Evolutionary conservation across 164 flowering plant species (phyloP).

Genomic region (Vitis amurensis): DNA sequence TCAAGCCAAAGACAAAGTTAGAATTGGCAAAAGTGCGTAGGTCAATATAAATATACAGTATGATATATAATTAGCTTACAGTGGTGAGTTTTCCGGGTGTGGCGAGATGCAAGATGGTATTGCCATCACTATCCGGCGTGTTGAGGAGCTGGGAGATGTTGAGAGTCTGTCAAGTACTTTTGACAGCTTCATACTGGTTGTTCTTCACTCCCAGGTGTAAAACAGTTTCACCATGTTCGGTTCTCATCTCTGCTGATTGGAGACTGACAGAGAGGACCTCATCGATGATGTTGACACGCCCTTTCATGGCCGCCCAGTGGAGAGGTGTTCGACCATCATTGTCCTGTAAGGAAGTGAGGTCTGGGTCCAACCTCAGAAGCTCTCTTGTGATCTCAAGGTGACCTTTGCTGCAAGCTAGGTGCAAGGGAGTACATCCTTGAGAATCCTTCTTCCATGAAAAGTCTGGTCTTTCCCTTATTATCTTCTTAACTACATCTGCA

Average conservation of each 20-base stretch:
- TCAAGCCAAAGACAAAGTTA: constrained; percentile 2
- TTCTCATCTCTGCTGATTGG: constrained; percentile 31
- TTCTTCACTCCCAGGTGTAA: constrained; percentile 45
- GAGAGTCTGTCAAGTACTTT: constrained; percentile 39
- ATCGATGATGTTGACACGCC: constrained; percentile 42
- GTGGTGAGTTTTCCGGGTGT: constrained; percentile 43
- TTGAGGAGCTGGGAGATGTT: constrained; percentile 35
- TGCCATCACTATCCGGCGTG: constrained; percentile 46
- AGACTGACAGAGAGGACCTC: constrained; percentile 23
- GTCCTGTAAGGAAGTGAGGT: constrained; percentile 41
- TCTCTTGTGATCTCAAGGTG: constrained; percentile 51
- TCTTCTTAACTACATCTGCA: too few relatives aligned
- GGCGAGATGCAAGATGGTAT: constrained; percentile 25
- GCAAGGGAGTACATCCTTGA: constrained; percentile 48
- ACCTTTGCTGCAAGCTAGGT: constrained; percentile 53
- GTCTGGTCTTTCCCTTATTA: constrained; percentile 19
- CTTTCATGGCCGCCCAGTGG: constrained; percentile 58
- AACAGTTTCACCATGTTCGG: constrained; percentile 29
- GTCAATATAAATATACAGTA: too few relatives aligned
- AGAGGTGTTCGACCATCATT: constrained; percentile 49
- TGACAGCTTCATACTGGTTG: constrained; percentile 41
- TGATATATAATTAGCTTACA: constrained; percentile 22
- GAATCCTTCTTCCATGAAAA: constrained; percentile 31
- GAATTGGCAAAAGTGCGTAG: not conserved
- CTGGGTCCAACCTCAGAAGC: constrained; percentile 40